A percentile compares a stretch with the other conserved stretches of the same genome.
phyloP scores from a whole-genome alignment of 2,329 filamentous ascomycete species.

The Sclerotinia minor region DNA sequence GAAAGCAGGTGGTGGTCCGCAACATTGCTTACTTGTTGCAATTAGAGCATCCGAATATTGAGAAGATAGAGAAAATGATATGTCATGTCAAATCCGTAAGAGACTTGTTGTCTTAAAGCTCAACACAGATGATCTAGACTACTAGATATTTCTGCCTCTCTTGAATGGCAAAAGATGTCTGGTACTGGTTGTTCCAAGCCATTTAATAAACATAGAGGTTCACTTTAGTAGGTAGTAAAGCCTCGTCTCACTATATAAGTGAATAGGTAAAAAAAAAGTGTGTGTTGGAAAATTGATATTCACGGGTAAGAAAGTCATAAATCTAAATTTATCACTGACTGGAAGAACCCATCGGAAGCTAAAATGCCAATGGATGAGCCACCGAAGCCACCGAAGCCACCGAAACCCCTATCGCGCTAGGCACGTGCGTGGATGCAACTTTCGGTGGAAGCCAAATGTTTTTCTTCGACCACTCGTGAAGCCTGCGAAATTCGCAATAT shows the following conservation, averaged over 20 bases:
- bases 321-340: conserved; percentile 2
- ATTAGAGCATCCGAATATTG: not conserved
- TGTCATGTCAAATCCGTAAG: not conserved
- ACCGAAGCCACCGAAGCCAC: conserved; percentile 1
- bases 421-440: conserved; percentile 13
- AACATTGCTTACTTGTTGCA: not conserved
- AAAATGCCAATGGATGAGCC: conserved; percentile 7
- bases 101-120: not conserved
- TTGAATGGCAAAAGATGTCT: not conserved
- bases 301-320: not conserved
- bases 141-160: not conserved
- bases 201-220: not conserved
- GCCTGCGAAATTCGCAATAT: not conserved
- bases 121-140: conserved; percentile 9
- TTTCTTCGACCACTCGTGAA: not conserved
- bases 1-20: conserved; percentile 9
- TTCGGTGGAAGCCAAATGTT: not conserved
- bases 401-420: not conserved
- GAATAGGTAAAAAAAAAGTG: not conserved
- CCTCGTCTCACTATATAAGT: not conserved
- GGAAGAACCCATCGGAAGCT: not conserved
- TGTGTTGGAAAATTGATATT: not conserved
- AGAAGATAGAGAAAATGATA: conserved; percentile 9
- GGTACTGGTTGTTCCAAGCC: not conserved
- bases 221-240: not conserved